These are phyloP conservation scores for Echinosophora koreensis DNA, from an alignment of 306 rosid genomes.

Conservation along the genomic window DNA sequence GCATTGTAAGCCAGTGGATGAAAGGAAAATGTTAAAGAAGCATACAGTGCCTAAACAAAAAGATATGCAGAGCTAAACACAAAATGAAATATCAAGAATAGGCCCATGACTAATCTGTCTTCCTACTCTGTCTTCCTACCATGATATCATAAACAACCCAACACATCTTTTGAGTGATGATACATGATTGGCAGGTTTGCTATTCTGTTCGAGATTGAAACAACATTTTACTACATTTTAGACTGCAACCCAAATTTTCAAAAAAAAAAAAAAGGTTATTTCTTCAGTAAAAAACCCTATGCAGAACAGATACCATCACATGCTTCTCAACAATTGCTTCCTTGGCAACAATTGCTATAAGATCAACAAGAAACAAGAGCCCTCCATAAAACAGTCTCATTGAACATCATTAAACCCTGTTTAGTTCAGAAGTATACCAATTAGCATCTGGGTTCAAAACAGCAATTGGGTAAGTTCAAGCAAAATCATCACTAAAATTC, in stretches of 20 bases:
- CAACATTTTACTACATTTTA: not conserved
- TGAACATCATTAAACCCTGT: slow-evolving; percentile 28
- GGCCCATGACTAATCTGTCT: not conserved
- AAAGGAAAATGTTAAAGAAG: slow-evolving; percentile 18
- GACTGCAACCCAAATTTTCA: not conserved
- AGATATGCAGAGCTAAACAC: slow-evolving; percentile 3
- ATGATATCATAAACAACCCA: slow-evolving; percentile 28
- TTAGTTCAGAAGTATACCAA: not conserved
- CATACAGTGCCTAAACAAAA: slow-evolving; percentile 32
- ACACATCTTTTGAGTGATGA: not conserved
- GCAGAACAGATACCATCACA: slow-evolving; percentile 36
- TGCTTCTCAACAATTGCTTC: not conserved
- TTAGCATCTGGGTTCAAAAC: slow-evolving; percentile 45
- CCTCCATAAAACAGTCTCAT: slow-evolving; percentile 35
- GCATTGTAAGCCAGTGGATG: not conserved
- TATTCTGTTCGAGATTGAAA: slow-evolving; percentile 4
- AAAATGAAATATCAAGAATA: not conserved
- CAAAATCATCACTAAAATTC: slow-evolving; percentile 44
- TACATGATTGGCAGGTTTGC: slow-evolving; percentile 16
- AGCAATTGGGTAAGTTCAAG: slow-evolving; percentile 45
- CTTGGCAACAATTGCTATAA: slow-evolving; percentile 28
- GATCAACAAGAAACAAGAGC: slow-evolving; percentile 35
- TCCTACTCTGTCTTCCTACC: not conserved
- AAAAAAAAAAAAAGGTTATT: not conserved
- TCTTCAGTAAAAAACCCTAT: slow-evolving; percentile 30